These are phyloP conservation scores for Candida dubliniensis DNA, from an alignment of 1,139 yeast species.

Conservation along the genomic window DNA sequence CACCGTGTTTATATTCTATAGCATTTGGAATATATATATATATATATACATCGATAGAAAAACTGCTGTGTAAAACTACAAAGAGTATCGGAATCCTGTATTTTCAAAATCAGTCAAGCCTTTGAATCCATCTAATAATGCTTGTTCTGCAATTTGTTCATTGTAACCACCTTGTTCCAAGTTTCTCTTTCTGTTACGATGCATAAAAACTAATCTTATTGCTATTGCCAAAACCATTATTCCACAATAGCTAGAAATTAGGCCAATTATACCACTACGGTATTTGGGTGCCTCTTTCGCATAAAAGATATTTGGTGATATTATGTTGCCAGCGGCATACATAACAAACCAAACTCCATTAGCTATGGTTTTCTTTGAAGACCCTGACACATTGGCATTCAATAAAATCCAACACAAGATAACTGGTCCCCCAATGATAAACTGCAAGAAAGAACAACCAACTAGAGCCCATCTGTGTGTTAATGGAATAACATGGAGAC, in stretches of 20 bases:
- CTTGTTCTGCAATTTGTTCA: constrained; percentile 27
- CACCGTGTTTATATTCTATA: background rate
- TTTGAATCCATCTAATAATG: constrained; percentile 32
- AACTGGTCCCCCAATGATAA: constrained; percentile 33
- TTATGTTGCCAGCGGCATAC: constrained; percentile 31
- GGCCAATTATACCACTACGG: constrained; percentile 26
- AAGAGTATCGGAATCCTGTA: constrained; percentile 27
- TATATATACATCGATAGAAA: background rate
- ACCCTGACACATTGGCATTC: constrained; percentile 27
- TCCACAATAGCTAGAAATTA: constrained; percentile 26
- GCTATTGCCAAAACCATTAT: constrained; percentile 25
- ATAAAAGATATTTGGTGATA: constrained; percentile 31
- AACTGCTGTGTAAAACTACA: background rate
- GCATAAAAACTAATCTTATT: constrained; percentile 21
- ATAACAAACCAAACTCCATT: constrained; percentile 27
- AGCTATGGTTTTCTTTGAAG: constrained; percentile 26
- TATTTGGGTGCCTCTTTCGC: constrained; percentile 31
- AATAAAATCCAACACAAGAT: constrained; percentile 31
- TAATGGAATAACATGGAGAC: constrained; percentile 21
- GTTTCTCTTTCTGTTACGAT: constrained; percentile 24
- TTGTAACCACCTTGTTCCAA: constrained; percentile 24
- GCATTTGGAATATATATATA: background rate
- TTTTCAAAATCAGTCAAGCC: constrained; percentile 36
- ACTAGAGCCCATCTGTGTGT: constrained; percentile 25
- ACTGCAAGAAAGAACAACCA: constrained; percentile 38